Evolutionary conservation across 768 basidiomycete genomes (phyloP), one percentile per base, ranked within the genome.

Genomic region (Hemileccinum rubropunctum): DNA sequence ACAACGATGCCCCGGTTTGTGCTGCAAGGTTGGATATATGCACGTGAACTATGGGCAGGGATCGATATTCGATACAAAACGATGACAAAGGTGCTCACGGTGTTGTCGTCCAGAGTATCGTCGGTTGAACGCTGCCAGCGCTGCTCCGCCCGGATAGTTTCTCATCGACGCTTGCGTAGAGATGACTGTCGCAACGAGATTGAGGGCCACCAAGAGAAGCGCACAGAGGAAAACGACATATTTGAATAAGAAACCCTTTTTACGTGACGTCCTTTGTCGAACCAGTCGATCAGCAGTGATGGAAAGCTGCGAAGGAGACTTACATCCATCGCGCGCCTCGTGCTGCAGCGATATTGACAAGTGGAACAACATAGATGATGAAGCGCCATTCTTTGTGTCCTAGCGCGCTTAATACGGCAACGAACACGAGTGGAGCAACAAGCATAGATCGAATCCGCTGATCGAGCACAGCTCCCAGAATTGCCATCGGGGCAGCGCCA

Each of bases 321-420:
- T 68, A 95, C 89, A 94, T 64, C 65, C 76, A 79, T 5, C 71
- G 64, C 2, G 82, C 73, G 3, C 82, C 85, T 14, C 82, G 67
- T 0, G 93, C 86, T 2, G 89, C 92, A 2, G 85, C 80, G 3
- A 94, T 66, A 58, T 97, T 95, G 67, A 92, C 73, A 2, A 82
- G 62, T 0, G 95, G 94, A 0, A 98, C 80, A 15, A 83, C 77
- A 61, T 98, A 98, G 8, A 92, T 78, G 49, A 98, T 74, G 68
- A 99, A 99, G 7, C 97, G 80, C 97, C 97, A 99, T 69, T 99
- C 97, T 65, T 99, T 99, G 70, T 99, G 97, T 0, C 81, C 85
- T 1, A 98, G 73, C 27, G 64, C 73, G 63, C 92, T 94, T 65
- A 98, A 80, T 3, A 85, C 57, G 3, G 62, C 66, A 8, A 91